Evolutionary conservation across 345 rosid genomes (phyloP).

Genomic region (Linum usitatissimum): DNA sequence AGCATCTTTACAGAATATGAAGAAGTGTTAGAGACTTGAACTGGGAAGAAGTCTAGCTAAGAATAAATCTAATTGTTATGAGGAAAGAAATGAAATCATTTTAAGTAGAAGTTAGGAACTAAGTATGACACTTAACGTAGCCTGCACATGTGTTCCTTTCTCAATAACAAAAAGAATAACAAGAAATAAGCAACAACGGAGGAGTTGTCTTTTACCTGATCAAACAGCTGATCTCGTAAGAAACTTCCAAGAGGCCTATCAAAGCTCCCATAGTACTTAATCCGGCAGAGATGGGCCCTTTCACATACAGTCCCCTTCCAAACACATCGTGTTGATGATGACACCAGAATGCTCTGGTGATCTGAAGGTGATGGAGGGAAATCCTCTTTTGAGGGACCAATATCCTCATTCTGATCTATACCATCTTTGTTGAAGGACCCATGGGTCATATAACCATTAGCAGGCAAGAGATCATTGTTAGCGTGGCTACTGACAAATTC

Average conservation of each 20-base stretch:
- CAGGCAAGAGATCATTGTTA: neutral
- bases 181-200: slow-evolving; percentile 12
- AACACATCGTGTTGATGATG: slow-evolving; percentile 87
- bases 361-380: slow-evolving; percentile 95
- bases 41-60: too few species aligned
- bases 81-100: too few species aligned
- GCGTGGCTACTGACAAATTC: neutral
- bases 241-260: slow-evolving; percentile 96
- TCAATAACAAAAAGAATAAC: slow-evolving; percentile 1
- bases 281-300: slow-evolving; percentile 87
- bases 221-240: slow-evolving; percentile 82
- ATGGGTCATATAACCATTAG: neutral
- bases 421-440: slow-evolving; percentile 19
- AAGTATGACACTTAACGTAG: neutral
- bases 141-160: neutral
- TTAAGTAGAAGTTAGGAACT: too few species aligned
- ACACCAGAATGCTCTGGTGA: slow-evolving; percentile 95
- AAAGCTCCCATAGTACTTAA: slow-evolving; percentile 94
- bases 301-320: slow-evolving; percentile 98
- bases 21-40: too few species aligned
- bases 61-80: too few species aligned
- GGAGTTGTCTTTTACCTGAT: slow-evolving; percentile 42
- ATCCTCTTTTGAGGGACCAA: slow-evolving; percentile 28
- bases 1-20: neutral
- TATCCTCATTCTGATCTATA: slow-evolving; percentile 21